phyloP scores from a whole-genome alignment of 2,329 filamentous ascomycete genomes.

The Pseudocercospora fijiensis region DNA sequence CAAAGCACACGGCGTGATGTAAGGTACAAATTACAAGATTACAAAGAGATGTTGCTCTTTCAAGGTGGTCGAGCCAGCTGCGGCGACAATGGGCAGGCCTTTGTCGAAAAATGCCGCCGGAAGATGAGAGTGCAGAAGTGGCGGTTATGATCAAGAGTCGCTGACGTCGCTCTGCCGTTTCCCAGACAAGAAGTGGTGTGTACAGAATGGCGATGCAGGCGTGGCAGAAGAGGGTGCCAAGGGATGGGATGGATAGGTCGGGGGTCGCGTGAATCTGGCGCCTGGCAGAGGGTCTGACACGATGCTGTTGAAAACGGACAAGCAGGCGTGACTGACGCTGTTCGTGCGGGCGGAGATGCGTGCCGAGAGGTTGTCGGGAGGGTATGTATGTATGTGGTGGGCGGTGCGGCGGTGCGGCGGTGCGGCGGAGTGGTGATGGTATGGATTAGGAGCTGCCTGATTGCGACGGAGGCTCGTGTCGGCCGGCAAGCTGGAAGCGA shows the following conservation, averaged over 20 bases:
- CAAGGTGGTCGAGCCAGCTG: constrained; percentile 23
- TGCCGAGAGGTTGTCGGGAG: neutral
- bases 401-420: neutral
- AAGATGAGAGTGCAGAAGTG: constrained; percentile 15
- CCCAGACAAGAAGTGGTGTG: constrained; percentile 6
- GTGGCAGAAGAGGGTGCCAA: neutral
- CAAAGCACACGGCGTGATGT: constrained; percentile 32
- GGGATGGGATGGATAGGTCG: neutral
- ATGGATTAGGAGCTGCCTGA: constrained; percentile 4
- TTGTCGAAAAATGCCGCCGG: constrained; percentile 26
- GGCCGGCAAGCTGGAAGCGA: constrained; percentile 1
- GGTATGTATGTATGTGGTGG: neutral
- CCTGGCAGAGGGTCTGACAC: neutral
- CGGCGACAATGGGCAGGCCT: constrained; percentile 25
- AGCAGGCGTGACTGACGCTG: neutral
- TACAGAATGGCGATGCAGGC: neutral
- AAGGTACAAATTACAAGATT: constrained; percentile 37
- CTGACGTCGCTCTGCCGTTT: constrained; percentile 7
- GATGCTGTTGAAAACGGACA: neutral
- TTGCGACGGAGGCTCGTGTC: constrained; percentile 9
- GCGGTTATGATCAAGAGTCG: constrained; percentile 10
- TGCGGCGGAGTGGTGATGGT: neutral
- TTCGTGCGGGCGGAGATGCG: neutral
- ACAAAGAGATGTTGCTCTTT: constrained; percentile 35
- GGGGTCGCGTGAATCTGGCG: neutral